A percentile compares a stretch with the other conserved stretches of the same genome.
These are phyloP conservation scores for Clathrospora elynae DNA, from an alignment of 2,329 filamentous ascomycete species.

Conservation along the genomic window DNA sequence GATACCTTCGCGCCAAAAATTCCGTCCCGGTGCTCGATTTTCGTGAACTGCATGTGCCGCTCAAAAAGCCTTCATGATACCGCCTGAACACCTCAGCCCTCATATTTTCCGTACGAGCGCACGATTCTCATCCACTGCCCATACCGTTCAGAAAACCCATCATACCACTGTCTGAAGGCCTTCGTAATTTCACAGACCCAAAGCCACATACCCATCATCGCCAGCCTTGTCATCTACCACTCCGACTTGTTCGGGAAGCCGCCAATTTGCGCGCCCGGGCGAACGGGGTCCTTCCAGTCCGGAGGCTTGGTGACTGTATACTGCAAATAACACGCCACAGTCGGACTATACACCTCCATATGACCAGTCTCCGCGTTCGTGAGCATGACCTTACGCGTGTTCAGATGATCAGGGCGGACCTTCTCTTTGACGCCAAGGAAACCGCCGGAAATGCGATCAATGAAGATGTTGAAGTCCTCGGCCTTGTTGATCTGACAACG, in stretches of 20 bases:
- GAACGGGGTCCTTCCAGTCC: constrained; percentile 37
- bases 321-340: constrained; percentile 37
- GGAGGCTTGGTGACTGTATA: constrained; percentile 39
- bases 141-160: no score
- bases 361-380: constrained; percentile 27
- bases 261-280: constrained; percentile 20
- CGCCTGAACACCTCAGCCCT: no score
- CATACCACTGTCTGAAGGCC: neutral
- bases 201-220: neutral
- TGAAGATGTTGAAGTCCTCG: constrained; percentile 40
- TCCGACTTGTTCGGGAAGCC: constrained; percentile 6
- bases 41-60: no score
- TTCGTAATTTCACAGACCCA: neutral
- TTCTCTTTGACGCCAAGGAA: constrained; percentile 46
- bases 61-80: no score
- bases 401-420: constrained; percentile 38
- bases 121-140: no score
- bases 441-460: constrained; percentile 52
- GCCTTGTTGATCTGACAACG: constrained; percentile 46
- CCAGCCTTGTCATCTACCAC: constrained; percentile 5
- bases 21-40: no score
- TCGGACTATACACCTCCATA: constrained; percentile 33
- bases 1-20: no score
- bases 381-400: constrained; percentile 29
- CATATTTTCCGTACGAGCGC: no score